phyloP scores from a whole-genome alignment of 176 grass and related monocot genomes.

The Aegilops longissima region DNA sequence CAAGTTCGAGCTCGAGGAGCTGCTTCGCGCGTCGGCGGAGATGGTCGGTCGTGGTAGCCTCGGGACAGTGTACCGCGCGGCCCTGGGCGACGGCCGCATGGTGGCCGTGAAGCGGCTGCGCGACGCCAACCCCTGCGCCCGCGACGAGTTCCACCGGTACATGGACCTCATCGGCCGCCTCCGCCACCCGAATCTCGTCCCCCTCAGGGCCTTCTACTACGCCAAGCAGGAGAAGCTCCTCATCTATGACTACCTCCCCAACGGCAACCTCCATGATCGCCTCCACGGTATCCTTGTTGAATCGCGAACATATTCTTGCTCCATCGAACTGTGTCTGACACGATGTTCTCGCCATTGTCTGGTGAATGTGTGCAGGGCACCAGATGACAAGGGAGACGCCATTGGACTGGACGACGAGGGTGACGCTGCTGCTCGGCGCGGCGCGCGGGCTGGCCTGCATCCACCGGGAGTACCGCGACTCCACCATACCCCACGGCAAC shows the following conservation, averaged over 20 bases:
- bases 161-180: slow-evolving; percentile 91
- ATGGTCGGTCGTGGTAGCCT: slow-evolving; percentile 78
- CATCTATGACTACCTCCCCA: slow-evolving; percentile 85
- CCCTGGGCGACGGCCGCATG: slow-evolving; percentile 68
- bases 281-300: slow-evolving; percentile 46
- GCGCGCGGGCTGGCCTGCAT: slow-evolving; percentile 63
- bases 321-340: not conserved
- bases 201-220: slow-evolving; percentile 80
- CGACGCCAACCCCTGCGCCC: slow-evolving; percentile 66
- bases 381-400: slow-evolving; percentile 44
- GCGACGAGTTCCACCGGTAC: slow-evolving; percentile 75
- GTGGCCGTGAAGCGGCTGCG: slow-evolving; percentile 80
- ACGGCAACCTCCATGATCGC: slow-evolving; percentile 67
- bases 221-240: slow-evolving; percentile 93
- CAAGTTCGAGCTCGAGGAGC: slow-evolving; percentile 80
- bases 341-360: not conserved
- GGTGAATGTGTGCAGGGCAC: slow-evolving; percentile 36
- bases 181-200: slow-evolving; percentile 70
- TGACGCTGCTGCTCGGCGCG: slow-evolving; percentile 51
- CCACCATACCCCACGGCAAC: slow-evolving; percentile 64
- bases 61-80: slow-evolving; percentile 86
- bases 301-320: not conserved
- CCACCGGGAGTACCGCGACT: slow-evolving; percentile 54
- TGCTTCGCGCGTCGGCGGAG: slow-evolving; percentile 84
- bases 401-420: slow-evolving; percentile 67